These are phyloP conservation scores for Immersiporthe knoxdaviesiana DNA, from an alignment of 2,329 filamentous ascomycete genomes.

Conservation along the genomic window DNA sequence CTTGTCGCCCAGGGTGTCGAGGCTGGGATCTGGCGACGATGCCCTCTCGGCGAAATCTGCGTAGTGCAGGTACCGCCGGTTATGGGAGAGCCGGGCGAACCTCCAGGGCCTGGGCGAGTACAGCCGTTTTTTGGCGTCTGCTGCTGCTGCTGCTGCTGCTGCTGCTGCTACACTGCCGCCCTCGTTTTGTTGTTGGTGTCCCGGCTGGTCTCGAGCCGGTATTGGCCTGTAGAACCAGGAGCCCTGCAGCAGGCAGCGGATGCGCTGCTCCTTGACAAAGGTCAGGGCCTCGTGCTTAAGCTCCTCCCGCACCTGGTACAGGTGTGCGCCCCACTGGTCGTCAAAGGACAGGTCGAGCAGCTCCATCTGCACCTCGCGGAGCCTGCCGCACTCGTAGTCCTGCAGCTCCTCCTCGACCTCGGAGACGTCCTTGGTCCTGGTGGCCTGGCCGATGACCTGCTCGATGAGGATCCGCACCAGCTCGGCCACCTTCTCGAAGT, in stretches of 20 bases:
- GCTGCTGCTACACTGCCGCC: no score
- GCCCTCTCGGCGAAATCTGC: conserved; percentile 75
- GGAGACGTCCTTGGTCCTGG: conserved; percentile 79
- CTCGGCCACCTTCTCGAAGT: conserved; percentile 93
- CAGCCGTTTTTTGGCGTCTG: conserved; percentile 42
- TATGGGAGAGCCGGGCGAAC: conserved; percentile 87
- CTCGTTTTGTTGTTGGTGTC: conserved; percentile 49
- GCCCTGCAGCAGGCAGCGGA: conserved; percentile 84
- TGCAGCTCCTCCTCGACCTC: conserved; percentile 89
- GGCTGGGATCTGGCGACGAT: conserved; percentile 63
- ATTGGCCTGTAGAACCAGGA: conserved; percentile 76
- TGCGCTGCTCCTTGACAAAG: conserved; percentile 96
- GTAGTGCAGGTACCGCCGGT: conserved; percentile 87
- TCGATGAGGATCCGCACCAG: conserved; percentile 88
- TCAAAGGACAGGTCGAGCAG: conserved; percentile 89
- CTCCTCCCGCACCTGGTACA: conserved; percentile 88
- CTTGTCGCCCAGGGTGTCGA: conserved; percentile 77
- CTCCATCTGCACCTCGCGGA: conserved; percentile 91
- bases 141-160: no score
- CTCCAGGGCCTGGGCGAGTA: conserved; percentile 68
- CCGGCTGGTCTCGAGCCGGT: conserved; percentile 43
- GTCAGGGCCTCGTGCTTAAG: conserved; percentile 88
- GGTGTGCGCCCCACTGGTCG: conserved; percentile 89
- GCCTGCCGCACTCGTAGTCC: conserved; percentile 76
- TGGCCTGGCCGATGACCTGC: conserved; percentile 81